Evolutionary conservation across 441 rosid genomes (phyloP).

Genomic region (Mallotus japonicus): DNA sequence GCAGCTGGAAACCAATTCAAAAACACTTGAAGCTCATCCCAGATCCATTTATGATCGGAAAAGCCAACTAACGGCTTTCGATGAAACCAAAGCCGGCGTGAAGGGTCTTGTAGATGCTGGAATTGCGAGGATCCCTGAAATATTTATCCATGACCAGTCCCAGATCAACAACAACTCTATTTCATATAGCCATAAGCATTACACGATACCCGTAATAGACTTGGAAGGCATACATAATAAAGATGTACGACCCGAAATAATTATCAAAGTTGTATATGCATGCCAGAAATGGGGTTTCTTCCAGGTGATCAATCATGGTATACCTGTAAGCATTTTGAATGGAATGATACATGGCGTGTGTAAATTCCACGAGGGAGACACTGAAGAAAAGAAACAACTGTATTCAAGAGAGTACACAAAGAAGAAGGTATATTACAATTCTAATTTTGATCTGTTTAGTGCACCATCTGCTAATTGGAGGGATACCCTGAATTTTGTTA

Average conservation of each 20-base stretch:
- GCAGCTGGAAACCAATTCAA: not conserved
- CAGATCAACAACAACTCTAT: too few relatives aligned
- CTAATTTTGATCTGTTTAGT: slow-evolving; percentile 10
- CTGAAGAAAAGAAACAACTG: not conserved
- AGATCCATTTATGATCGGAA: not conserved
- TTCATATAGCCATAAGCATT: too few relatives aligned
- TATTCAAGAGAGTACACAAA: not conserved
- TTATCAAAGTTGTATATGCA: slow-evolving; percentile 25
- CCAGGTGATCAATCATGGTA: slow-evolving; percentile 12
- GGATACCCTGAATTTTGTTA: too few relatives aligned
- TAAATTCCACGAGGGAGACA: not conserved
- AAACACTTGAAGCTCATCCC: too few relatives aligned
- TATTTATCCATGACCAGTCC: slow-evolving; percentile 26
- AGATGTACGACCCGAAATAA: not conserved
- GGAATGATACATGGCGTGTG: not conserved
- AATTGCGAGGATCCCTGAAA: slow-evolving; percentile 35
- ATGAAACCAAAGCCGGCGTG: slow-evolving; percentile 42
- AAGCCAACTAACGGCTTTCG: slow-evolving; percentile 40
- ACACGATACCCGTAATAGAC: slow-evolving; percentile 22
- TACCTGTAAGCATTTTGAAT: not conserved
- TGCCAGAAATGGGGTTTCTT: slow-evolving; percentile 22
- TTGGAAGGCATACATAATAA: slow-evolving; percentile 14
- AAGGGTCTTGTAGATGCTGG: slow-evolving; percentile 49
- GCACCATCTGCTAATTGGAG: not conserved
- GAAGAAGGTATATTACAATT: not conserved